Evolutionary conservation across 768 basidiomycete genomes (phyloP).

Genomic region (Paxillus ammoniavirescens): DNA sequence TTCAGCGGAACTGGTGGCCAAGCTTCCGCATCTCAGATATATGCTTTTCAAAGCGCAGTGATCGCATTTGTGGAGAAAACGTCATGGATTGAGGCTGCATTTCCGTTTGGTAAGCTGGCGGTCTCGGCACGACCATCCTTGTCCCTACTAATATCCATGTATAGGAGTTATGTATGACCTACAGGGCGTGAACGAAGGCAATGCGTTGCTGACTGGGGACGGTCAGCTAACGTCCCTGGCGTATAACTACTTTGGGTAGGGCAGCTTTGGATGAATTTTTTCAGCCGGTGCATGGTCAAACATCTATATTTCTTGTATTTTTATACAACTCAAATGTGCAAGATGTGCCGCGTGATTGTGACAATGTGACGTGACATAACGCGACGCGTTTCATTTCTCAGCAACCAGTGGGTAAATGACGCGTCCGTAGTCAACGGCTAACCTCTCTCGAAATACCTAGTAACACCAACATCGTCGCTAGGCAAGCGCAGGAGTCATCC

Average conservation of each 20-base stretch:
- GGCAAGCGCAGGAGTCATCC: too few species aligned
- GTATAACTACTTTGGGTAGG: too few species aligned
- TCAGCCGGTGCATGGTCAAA: too few species aligned
- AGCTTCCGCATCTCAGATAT: constrained; percentile 40
- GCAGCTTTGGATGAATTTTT: too few species aligned
- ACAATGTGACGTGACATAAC: constrained; percentile 28
- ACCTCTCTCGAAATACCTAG: too few species aligned
- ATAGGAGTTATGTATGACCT: constrained; percentile 53
- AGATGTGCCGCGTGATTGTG: constrained; percentile 11
- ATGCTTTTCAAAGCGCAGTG: constrained; percentile 45
- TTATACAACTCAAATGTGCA: not conserved
- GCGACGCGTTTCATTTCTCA: constrained; percentile 24
- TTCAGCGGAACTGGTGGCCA: constrained; percentile 46
- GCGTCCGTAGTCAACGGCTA: too few species aligned
- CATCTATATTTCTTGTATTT: too few species aligned
- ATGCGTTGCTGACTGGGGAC: too few species aligned
- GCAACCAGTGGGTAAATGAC: not conserved
- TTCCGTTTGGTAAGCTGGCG: constrained; percentile 60
- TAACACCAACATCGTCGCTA: too few species aligned
- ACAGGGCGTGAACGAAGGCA: constrained; percentile 33
- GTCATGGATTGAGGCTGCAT: constrained; percentile 38
- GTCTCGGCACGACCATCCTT: not conserved
- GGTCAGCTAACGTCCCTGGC: too few species aligned
- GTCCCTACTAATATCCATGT: not conserved
- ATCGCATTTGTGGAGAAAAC: constrained; percentile 47